phyloP scores from a whole-genome alignment of 768 basidiomycete species.

The Lactarius akahatsu region DNA sequence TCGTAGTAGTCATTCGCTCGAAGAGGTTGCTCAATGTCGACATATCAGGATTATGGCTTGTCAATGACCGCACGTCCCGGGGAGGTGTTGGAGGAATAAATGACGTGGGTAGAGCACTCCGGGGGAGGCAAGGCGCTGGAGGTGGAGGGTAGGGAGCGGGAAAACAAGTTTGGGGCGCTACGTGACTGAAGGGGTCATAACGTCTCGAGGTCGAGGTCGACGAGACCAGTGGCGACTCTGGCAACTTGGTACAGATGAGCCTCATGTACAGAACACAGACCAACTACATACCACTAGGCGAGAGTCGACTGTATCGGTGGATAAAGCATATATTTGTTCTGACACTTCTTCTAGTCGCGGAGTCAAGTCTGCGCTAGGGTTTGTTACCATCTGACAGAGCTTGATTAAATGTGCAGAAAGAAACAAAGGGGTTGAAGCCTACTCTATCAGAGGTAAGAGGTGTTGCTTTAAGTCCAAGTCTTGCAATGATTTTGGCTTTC shows the following conservation, averaged over 20 bases:
- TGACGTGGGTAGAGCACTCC: neutral
- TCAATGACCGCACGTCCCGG: too few relatives aligned
- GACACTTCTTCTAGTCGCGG: neutral
- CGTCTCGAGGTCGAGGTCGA: neutral
- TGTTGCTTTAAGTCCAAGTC: neutral
- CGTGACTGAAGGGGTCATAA: neutral
- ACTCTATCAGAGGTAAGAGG: neutral
- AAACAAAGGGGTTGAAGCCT: neutral
- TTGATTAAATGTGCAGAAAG: neutral
- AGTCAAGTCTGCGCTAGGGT: neutral
- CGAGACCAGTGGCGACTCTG: too few relatives aligned
- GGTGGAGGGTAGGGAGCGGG: slow-evolving; percentile 13
- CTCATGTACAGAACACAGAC: neutral
- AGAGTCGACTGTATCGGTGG: neutral
- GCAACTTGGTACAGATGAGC: slow-evolving; percentile 7
- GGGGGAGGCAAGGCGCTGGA: neutral
- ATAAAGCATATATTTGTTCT: neutral
- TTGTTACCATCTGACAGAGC: neutral
- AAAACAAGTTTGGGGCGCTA: slow-evolving; percentile 5
- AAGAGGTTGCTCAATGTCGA: neutral
- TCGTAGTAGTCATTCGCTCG: slow-evolving; percentile 1
- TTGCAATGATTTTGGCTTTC: neutral
- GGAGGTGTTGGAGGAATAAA: neutral
- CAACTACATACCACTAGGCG: neutral
- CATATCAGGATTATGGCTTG: neutral